Evolutionary conservation across 2,329 filamentous ascomycete genomes (phyloP), one percentile per base, ranked within the genome.

Genomic region (Hymenotorrendiella dingleyae): DNA sequence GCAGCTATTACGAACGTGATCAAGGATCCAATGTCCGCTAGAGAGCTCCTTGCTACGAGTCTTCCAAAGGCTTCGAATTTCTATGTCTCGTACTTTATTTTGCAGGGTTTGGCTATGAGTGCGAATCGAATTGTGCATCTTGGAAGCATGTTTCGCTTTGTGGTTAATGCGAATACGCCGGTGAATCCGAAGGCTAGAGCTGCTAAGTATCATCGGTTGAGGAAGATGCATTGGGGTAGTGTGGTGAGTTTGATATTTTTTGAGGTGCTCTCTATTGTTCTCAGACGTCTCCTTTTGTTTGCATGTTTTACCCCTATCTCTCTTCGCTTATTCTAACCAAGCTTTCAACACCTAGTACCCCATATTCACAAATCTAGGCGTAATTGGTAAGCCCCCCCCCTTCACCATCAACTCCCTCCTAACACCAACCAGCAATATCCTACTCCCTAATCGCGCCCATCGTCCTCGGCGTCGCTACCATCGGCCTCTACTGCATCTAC

Each of bases 41-140:
- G 73, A 1, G 61, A 54, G 2, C 52, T 80, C 35, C 66, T 82
- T 3, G 75, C 78, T 1, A 52, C 69, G 12, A 72, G 78, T 35
- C 67, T 85, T 2, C 81, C 81, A 2, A 69, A 66, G 21, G 76
- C 79, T 2, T 78, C 78, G 24, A 84, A 82, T 54, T 84, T 84
- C 56, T 85, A 84, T 57, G 69, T 84, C 7, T 76, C 76, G 0
- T 85, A 84, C 59, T 81, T 84, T 47, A 71, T 84, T 27, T 64
- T 85, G 2, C 80, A 84, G 56, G 80, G 80, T 2, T 63, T 84
- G 43, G 78, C 74, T 2, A 77, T 81, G 57, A 76, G 77, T 26
- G 70, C 78, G 2, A 71, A 73, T 38, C 70, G 74, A 14, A 61
- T 84, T 10, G 62, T 83, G 20, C 77, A 80, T 49, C 69, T 83